Conservation (phyloP, 106 monocot genomes). For the Gastrodia elata region DNA sequence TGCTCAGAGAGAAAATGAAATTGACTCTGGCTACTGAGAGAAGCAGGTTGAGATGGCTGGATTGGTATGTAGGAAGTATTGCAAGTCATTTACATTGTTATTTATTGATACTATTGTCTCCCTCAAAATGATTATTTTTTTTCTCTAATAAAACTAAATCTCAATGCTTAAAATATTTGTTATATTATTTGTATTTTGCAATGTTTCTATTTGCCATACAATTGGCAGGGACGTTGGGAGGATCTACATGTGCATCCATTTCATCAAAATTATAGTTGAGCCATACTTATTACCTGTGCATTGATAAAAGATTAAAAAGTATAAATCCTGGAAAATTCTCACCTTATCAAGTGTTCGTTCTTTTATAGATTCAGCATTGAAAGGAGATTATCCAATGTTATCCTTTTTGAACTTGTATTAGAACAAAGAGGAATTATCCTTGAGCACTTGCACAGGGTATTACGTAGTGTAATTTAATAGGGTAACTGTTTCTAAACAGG, state of each 20-base stretch:
- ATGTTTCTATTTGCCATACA: not conserved
- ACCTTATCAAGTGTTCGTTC: not conserved
- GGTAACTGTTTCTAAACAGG: conserved; percentile 23
- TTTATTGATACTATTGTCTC: not conserved
- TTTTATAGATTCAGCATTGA: not conserved
- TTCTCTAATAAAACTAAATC: not conserved
- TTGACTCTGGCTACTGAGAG: not conserved
- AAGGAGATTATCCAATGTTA: not conserved
- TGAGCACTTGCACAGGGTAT: not conserved
- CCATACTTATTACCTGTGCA: not conserved
- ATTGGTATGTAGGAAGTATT: not conserved
- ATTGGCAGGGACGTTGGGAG: not conserved
- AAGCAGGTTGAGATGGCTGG: not conserved
- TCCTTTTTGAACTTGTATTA: not conserved
- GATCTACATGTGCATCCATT: not conserved
- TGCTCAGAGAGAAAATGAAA: not conserved
- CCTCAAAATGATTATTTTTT: not conserved
- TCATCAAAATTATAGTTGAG: not conserved
- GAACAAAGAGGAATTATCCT: not conserved
- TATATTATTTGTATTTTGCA: not conserved
- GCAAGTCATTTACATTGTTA: not conserved
- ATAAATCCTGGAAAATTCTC: not conserved
- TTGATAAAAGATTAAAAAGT: not conserved
- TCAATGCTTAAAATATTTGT: not conserved
- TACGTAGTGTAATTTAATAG: not conserved